phyloP scores from a whole-genome alignment of 148 eudicot species.

The Rhododendron ovatum region DNA sequence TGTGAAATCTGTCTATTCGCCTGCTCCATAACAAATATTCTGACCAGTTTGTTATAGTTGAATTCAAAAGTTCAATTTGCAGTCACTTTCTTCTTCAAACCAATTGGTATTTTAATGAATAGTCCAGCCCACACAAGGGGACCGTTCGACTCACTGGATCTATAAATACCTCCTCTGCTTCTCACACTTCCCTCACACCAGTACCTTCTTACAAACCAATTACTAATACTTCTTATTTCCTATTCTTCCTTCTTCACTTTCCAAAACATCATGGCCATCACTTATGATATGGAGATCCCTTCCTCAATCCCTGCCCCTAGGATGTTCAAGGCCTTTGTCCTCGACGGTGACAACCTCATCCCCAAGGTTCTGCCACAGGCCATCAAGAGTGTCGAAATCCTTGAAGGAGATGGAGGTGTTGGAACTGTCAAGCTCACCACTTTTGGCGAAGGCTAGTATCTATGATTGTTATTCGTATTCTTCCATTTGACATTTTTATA shows the following conservation, averaged over 20 bases:
- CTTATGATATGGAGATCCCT: constrained; percentile 15
- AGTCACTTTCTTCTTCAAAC: background rate
- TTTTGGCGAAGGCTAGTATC: constrained; percentile 20
- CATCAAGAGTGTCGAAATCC: constrained; percentile 21
- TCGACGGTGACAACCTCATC: constrained; percentile 26
- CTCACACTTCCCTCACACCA: background rate
- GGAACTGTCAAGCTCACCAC: constrained; percentile 6
- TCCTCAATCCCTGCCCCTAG: constrained; percentile 25
- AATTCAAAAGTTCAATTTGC: background rate
- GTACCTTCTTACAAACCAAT: background rate
- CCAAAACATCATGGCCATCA: constrained; percentile 19
- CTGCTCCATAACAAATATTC: background rate
- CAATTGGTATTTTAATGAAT: background rate
- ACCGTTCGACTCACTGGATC: background rate
- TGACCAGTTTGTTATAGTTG: background rate
- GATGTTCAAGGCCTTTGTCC: constrained; percentile 24
- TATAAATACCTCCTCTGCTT: background rate
- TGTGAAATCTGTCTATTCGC: background rate
- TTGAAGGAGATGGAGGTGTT: constrained; percentile 22
- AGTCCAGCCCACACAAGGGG: background rate
- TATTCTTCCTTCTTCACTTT: background rate
- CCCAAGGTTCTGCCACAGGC: constrained; percentile 29
- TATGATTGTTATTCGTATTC: background rate
- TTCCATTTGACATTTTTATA: background rate
- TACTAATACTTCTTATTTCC: no score